These are phyloP conservation scores for Amoebophrya sp. DNA, from an alignment of 169 alveolate species.

Conservation along the genomic window DNA sequence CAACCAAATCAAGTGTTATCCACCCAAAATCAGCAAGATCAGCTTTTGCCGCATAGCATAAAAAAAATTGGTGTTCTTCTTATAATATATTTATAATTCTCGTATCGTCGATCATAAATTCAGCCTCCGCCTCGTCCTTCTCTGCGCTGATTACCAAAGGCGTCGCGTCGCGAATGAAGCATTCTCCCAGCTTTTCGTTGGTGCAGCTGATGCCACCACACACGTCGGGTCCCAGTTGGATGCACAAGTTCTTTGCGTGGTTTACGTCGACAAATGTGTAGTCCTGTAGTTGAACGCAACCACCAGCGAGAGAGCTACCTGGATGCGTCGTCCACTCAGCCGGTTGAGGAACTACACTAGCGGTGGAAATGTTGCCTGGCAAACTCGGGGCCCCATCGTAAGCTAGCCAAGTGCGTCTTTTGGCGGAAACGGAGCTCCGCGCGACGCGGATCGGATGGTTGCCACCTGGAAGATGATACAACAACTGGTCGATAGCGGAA, in stretches of 20 bases:
- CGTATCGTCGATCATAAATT: too few relatives aligned
- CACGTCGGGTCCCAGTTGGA: background rate
- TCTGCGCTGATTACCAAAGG: background rate
- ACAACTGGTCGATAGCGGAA: too few relatives aligned
- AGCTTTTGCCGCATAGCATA: too few relatives aligned
- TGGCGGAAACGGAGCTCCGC: background rate
- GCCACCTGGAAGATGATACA: too few relatives aligned
- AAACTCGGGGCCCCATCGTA: background rate
- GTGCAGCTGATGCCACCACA: background rate
- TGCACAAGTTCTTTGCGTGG: background rate
- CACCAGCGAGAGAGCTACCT: background rate
- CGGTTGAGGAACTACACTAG: too few relatives aligned
- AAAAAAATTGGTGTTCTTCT: too few relatives aligned
- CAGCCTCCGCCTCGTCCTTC: background rate
- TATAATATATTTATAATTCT: too few relatives aligned
- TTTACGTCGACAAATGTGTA: background rate
- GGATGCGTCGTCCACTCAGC: background rate
- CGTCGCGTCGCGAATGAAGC: constrained; percentile 1
- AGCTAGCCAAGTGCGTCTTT: background rate
- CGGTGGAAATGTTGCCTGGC: too few relatives aligned
- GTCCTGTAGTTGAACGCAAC: background rate
- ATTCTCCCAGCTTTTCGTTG: background rate
- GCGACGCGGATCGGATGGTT: constrained; percentile 10
- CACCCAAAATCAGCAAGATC: too few relatives aligned
- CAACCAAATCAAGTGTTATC: too few relatives aligned